phyloP scores from a whole-genome alignment of 176 grass and related monocot genomes.

The Cenchrus purpureus region DNA sequence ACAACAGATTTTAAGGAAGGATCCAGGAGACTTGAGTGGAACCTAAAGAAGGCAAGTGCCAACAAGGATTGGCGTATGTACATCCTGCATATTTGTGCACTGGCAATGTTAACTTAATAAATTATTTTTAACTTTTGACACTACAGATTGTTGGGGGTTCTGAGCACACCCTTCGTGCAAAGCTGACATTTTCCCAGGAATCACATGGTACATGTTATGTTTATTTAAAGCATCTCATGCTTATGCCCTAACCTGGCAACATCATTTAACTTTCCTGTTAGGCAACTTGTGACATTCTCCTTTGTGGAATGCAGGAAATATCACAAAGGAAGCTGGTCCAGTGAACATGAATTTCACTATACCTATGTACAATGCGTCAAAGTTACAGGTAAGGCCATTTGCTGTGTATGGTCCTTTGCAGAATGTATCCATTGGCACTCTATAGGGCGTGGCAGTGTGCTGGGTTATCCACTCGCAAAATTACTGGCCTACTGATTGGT shows the following conservation, averaged over 20 bases:
- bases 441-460: not conserved
- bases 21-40: constrained; percentile 93
- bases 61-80: constrained; percentile 3
- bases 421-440: not conserved
- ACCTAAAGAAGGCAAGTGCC: constrained; percentile 88
- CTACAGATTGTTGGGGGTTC: constrained; percentile 94
- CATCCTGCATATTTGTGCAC: not conserved
- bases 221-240: constrained; percentile 26
- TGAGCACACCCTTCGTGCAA: constrained; percentile 93
- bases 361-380: constrained; percentile 97
- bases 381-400: constrained; percentile 72
- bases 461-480: not conserved
- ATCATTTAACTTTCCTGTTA: not conserved
- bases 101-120: constrained; percentile 17
- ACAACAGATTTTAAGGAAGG: constrained; percentile 97
- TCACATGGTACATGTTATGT: constrained; percentile 67
- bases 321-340: constrained; percentile 92
- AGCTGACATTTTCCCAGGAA: constrained; percentile 98
- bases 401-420: constrained; percentile 14
- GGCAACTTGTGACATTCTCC: not conserved
- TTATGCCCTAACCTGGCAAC: constrained; percentile 10
- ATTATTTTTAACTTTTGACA: constrained; percentile 12
- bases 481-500: not conserved
- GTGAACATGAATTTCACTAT: constrained; percentile 99
- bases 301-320: constrained; percentile 72